Evolutionary conservation across 2,329 filamentous ascomycete species (phyloP).

Genomic region (Fusarium sulawesiense): DNA sequence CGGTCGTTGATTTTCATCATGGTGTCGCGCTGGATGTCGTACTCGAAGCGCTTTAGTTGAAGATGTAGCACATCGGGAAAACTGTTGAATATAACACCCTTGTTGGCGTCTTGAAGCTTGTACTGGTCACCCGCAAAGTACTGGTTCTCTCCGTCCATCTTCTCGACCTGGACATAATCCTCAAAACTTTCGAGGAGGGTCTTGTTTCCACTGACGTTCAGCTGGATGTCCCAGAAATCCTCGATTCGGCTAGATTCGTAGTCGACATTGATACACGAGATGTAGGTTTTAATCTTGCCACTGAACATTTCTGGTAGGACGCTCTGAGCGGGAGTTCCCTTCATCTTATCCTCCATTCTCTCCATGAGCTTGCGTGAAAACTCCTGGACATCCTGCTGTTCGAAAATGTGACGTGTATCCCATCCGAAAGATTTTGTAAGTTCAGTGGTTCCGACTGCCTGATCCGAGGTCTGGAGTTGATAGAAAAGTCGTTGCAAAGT

Average conservation of each 20-base stretch:
- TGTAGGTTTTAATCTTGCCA: conserved; percentile 98
- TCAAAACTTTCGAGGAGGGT: conserved; percentile 93
- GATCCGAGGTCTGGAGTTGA: conserved; percentile 86
- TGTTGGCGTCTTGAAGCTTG: conserved; percentile 95
- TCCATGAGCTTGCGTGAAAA: conserved; percentile 97
- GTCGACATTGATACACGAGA: conserved; percentile 97
- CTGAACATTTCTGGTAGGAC: conserved; percentile 91
- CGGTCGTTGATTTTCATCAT: conserved; percentile 99
- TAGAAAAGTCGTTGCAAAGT: conserved; percentile 95
- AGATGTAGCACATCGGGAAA: conserved; percentile 95
- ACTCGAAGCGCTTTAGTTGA: conserved; percentile 97
- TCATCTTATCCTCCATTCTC: conserved; percentile 97
- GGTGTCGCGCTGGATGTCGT: conserved; percentile 93
- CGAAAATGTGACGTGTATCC: conserved; percentile 97
- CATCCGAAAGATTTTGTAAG: conserved; percentile 97
- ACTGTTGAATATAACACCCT: conserved; percentile 95
- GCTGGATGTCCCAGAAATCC: conserved; percentile 98
- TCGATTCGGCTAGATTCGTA: conserved; percentile 96
- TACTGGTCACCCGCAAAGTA: conserved; percentile 92
- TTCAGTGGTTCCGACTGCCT: conserved; percentile 89
- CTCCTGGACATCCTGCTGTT: conserved; percentile 98
- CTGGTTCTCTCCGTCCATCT: conserved; percentile 97
- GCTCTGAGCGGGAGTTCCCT: conserved; percentile 91
- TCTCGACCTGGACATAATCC: conserved; percentile 96
- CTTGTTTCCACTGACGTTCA: conserved; percentile 95